Evolutionary conservation across 2,329 filamentous ascomycete species (phyloP).

Genomic region (Trichoderma hamatum): DNA sequence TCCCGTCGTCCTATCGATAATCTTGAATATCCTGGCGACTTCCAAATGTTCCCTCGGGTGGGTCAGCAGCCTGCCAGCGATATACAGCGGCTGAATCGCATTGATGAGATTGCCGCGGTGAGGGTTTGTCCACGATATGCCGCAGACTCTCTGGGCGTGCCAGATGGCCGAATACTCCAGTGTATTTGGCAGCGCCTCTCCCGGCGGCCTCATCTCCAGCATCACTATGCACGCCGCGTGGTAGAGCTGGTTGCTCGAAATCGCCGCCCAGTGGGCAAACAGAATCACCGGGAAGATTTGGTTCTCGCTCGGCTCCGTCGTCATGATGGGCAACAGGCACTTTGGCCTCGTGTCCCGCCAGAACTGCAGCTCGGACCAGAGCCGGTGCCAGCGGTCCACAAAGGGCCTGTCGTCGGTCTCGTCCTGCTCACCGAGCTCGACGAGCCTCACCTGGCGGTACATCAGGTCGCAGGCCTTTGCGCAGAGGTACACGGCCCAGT

Average conservation of each 20-base stretch:
- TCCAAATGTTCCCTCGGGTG: constrained; percentile 44
- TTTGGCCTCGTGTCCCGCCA: constrained; percentile 49
- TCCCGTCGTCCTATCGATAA: constrained; percentile 51
- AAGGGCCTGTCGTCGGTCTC: constrained; percentile 45
- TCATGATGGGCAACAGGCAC: constrained; percentile 41
- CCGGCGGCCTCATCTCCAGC: constrained; percentile 43
- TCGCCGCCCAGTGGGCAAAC: constrained; percentile 53
- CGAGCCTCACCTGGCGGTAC: constrained; percentile 37
- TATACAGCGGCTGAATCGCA: constrained; percentile 55
- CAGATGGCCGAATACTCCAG: constrained; percentile 21
- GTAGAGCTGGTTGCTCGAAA: constrained; percentile 56
- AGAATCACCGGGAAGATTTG: constrained; percentile 51
- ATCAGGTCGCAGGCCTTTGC: constrained; percentile 53
- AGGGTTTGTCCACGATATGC: constrained; percentile 53
- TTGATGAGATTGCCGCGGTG: constrained; percentile 49
- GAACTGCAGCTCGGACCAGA: constrained; percentile 52
- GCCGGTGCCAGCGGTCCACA: constrained; percentile 44
- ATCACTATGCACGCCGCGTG: constrained; percentile 51
- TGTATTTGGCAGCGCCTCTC: constrained; percentile 30
- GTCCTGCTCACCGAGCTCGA: constrained; percentile 47
- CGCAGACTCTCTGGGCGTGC: constrained; percentile 47
- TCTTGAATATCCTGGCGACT: constrained; percentile 44
- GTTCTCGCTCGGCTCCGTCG: constrained; percentile 33
- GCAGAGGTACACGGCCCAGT: constrained; percentile 57
- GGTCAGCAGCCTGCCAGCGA: constrained; percentile 53